These are phyloP conservation scores for Blastomyces gilchristii DNA, from an alignment of 2,329 filamentous ascomycete genomes.

Conservation along the genomic window DNA sequence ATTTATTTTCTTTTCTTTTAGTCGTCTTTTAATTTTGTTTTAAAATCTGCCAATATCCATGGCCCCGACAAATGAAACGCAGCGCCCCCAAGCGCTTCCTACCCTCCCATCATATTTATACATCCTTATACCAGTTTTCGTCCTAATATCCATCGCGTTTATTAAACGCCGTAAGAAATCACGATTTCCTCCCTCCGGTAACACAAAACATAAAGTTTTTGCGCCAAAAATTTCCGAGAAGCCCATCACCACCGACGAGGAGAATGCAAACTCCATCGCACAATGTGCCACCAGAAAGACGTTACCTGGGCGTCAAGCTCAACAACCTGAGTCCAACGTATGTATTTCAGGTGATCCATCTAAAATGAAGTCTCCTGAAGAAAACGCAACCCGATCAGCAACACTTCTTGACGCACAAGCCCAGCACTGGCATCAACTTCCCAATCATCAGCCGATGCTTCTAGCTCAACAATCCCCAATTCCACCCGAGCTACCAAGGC, in stretches of 20 bases:
- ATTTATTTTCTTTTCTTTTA: background rate
- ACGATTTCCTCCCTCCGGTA: background rate
- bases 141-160: slow-evolving; percentile 1
- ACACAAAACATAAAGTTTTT: background rate
- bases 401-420: background rate
- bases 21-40: background rate
- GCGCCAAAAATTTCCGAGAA: background rate
- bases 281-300: background rate
- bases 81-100: background rate
- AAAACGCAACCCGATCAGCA: background rate
- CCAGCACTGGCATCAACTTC: background rate
- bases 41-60: background rate
- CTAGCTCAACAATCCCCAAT: background rate
- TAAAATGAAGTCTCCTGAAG: slow-evolving; percentile 26
- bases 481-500: background rate
- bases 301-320: background rate
- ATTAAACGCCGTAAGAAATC: background rate
- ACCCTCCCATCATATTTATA: background rate
- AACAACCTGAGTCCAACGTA: slow-evolving; percentile 41
- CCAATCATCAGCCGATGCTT: background rate
- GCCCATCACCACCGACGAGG: background rate
- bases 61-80: background rate
- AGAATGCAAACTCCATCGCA: background rate
- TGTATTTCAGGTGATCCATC: slow-evolving; percentile 48
- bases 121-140: background rate